A percentile compares a stretch with the other conserved stretches of the same genome.
phyloP scores from a whole-genome alignment of 2,329 filamentous ascomycete genomes.

The Pseudopyrenochaeta lycopersici region DNA sequence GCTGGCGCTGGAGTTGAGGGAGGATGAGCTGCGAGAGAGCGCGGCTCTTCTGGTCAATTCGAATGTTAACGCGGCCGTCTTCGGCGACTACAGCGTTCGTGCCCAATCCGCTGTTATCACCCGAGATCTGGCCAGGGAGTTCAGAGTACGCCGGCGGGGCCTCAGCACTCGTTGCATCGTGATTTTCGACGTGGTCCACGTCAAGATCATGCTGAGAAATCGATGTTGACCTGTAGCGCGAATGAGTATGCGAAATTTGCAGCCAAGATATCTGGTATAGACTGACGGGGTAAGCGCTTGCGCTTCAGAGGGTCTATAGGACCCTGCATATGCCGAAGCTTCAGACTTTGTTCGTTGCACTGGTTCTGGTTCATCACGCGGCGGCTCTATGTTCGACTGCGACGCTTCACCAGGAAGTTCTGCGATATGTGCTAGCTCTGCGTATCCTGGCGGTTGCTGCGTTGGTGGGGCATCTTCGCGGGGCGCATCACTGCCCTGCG shows the following conservation, averaged over 20 bases:
- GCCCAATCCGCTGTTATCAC: conserved; percentile 50
- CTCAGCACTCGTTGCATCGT: conserved; percentile 20
- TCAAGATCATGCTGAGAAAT: conserved; percentile 23
- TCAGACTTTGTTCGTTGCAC: conserved; percentile 28
- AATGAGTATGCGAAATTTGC: conserved; percentile 14
- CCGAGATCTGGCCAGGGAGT: conserved; percentile 48
- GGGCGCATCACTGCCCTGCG: conserved; percentile 20
- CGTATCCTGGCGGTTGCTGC: conserved; percentile 22
- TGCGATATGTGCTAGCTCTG: conserved; percentile 9
- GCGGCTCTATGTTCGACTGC: conserved; percentile 1
- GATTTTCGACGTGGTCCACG: conserved; percentile 19
- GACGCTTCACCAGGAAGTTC: conserved; percentile 20
- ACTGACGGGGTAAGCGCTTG: conserved; percentile 21
- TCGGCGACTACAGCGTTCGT: conserved; percentile 56
- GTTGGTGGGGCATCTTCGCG: conserved; percentile 30
- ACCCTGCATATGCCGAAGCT: conserved; percentile 35
- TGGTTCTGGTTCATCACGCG: conserved; percentile 5
- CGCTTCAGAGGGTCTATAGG: conserved; percentile 34
- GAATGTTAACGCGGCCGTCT: conserved; percentile 53
- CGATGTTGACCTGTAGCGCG: conserved; percentile 14
- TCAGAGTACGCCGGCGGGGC: conserved; percentile 54
- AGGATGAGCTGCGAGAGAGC: conserved; percentile 47
- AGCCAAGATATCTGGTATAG: not conserved
- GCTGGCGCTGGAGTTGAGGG: conserved; percentile 50
- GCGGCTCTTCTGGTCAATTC: conserved; percentile 50